Conservation (phyloP, 2,329 filamentous ascomycete species). For the Didymellaceae sp. region DNA sequence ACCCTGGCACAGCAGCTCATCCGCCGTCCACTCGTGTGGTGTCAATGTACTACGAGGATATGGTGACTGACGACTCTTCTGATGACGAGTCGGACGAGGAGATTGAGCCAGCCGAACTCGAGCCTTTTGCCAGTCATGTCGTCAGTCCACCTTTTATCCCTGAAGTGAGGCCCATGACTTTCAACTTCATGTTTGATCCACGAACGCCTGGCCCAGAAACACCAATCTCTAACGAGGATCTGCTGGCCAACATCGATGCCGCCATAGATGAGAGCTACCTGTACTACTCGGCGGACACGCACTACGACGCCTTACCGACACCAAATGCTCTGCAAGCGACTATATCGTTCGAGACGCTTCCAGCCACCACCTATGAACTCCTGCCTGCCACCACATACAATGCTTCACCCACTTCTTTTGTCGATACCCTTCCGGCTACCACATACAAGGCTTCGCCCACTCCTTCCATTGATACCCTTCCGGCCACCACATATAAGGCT, state of each 20-base stretch:
- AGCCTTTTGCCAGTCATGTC: neutral
- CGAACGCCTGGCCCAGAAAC: conserved; percentile 13
- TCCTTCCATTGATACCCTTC: conserved; percentile 3
- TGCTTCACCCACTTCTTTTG: neutral
- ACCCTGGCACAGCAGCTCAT: neutral
- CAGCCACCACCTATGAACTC: conserved; percentile 19
- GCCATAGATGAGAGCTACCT: conserved; percentile 34
- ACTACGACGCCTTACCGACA: conserved; percentile 6
- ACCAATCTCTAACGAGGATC: conserved; percentile 19
- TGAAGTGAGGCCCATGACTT: conserved; percentile 19
- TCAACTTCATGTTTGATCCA: conserved; percentile 26
- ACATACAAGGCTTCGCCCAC: conserved; percentile 11
- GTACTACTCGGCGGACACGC: conserved; percentile 17
- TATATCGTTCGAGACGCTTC: conserved; percentile 1
- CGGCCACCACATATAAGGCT: conserved; percentile 8
- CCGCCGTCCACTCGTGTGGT: conserved; percentile 12
- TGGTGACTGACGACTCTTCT: conserved; percentile 1
- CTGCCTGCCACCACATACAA: conserved; percentile 10
- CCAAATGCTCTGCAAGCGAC: neutral
- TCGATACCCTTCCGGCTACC: conserved; percentile 18
- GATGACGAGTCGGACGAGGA: conserved; percentile 2
- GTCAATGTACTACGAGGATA: conserved; percentile 17
- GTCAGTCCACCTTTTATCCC: conserved; percentile 5
- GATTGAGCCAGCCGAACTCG: too few relatives aligned
- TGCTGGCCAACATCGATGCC: conserved; percentile 34